Evolutionary conservation across 208 protist genomes (phyloP), one percentile per base, ranked within the genome.

Genomic region (Leishmania martiniquensis): DNA sequence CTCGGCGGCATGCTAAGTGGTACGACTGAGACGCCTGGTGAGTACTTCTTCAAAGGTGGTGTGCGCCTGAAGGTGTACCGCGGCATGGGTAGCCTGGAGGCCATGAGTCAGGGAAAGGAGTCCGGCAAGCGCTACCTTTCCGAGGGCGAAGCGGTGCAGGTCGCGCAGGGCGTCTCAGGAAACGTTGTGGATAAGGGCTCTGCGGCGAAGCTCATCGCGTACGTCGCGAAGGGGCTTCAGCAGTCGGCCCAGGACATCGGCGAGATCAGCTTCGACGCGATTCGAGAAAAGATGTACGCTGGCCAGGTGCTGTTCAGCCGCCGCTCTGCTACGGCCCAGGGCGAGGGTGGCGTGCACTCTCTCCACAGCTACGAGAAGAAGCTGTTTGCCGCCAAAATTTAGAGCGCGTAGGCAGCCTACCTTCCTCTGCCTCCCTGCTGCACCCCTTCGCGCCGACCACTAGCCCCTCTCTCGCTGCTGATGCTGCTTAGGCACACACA

Each of bases 31-130:
- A 97, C 97, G 39, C 97, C 97, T 15, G 97, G 97, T 15, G 94
- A 95, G 80, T 98, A 96, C 88, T 98, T 98, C 83, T 98, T 94
- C 89, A 91, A 93, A 77, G 88, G 96, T 45, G 97, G 97, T 29
- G 68, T 97, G 22, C 93, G 96, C 51, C 86, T 99, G 62, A 99
- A 99, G 95, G 95, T 93, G 72, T 99, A 98, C 84, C 95, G 98
- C 73, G 98, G 98, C 70, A 99, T 99, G 98, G 98, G 98, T 69
- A 98, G 94, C 63, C 85, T 98, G 44, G 97, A 98, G 52, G 98
- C 98, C 47, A 99, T 99, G 98, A 82, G 83, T 10, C 93, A 98
- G 78, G 94, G 91, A 47, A 92, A 91, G 77, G 93, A 96, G 83
- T 94, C 87, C 25, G 93, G 91, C 76, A 97, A 97, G 84, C 87